Evolutionary conservation across 129 eudicot species (phyloP).

Genomic region (Ambrosia artemisiifolia): DNA sequence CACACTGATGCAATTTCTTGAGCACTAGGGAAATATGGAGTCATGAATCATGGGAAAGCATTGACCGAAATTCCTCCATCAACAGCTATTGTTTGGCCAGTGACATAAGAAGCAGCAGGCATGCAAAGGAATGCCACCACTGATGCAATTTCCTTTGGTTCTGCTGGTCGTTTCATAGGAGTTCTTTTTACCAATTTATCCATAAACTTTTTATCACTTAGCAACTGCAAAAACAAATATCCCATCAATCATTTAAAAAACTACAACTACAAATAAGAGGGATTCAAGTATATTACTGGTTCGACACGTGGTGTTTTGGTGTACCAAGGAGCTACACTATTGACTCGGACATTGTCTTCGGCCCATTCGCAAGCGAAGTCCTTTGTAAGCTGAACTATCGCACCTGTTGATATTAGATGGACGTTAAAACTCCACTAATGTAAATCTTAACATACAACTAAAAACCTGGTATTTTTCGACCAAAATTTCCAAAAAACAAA

Average conservation of each 20-base stretch:
- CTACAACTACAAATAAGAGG: background rate
- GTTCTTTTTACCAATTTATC: constrained; percentile 52
- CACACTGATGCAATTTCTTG: background rate
- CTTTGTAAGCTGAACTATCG: constrained; percentile 75
- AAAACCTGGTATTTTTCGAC: too few species aligned
- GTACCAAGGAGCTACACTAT: constrained; percentile 75
- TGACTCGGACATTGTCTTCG: constrained; percentile 60
- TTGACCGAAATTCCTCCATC: constrained; percentile 77
- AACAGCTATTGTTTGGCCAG: constrained; percentile 69
- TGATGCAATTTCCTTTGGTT: constrained; percentile 70
- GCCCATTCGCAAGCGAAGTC: constrained; percentile 98
- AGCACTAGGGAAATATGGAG: background rate
- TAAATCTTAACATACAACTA: too few species aligned
- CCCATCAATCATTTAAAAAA: background rate
- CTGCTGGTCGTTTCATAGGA: constrained; percentile 60
- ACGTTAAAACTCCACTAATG: background rate
- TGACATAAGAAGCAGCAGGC: constrained; percentile 79
- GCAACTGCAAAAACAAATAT: background rate
- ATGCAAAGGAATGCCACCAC: constrained; percentile 73
- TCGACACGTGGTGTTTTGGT: constrained; percentile 65
- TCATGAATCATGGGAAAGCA: constrained; percentile 31
- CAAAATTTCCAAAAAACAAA: too few species aligned
- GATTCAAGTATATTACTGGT: constrained; percentile 38
- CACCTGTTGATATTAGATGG: constrained; percentile 38
- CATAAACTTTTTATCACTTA: constrained; percentile 37